Base-by-base conservation (phyloP, 1,284 basidiomycete genomes). In the Puccinia hordei region DNA sequence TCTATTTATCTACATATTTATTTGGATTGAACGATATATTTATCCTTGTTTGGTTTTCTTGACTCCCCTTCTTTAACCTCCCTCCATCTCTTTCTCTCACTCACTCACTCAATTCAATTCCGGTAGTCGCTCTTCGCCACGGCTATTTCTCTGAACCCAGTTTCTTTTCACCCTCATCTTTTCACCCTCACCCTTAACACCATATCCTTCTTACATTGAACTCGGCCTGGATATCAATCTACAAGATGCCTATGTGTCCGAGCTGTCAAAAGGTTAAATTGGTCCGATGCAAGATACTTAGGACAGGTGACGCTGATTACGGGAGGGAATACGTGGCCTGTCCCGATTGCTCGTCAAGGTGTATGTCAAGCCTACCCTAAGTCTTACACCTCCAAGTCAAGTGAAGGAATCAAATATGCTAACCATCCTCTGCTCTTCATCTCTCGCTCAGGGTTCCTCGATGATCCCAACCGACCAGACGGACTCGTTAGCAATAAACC, bases 271-370 rank as follows among this genome's bases (percentile, higher is more conserved):
- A 69, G 53, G 30, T 46, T 24, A 78, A 69, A 15, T 30, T 78
- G n/a, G 27, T 71, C 30, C 46, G 57, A 69, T 69, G 66, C 66
- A 78, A 71, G 53, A 59, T 61, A 41, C 57, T 78, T 13, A 9
- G 38, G 24, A 30, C 30, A 10, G 30, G 4, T 61, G 51, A 78
- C 69, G 19, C 76, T 33, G 27, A 78, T 33, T 71, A 41, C 46
- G 76, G 76, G 9, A 71, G 46, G 53, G 76, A 78, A 49, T 78
- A 78, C 49, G 51, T 69, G 35, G 65, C 53, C 30, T 78, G 76
- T 27, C 38, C 76, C 2, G 41, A 1, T 19, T 78, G 76, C 57
- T 57, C 61, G 12, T 69, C 51, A 1, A 69, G 57, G 55, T 78
- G 76, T 78, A 55, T 12, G 72, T 74, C 38, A 0, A 15, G 22